Percentiles rank a stretch among this genome's conserved stretches.
Evolutionary conservation across 73 alveolate species (phyloP).

Genomic region (Symbiodinium pilosum): DNA sequence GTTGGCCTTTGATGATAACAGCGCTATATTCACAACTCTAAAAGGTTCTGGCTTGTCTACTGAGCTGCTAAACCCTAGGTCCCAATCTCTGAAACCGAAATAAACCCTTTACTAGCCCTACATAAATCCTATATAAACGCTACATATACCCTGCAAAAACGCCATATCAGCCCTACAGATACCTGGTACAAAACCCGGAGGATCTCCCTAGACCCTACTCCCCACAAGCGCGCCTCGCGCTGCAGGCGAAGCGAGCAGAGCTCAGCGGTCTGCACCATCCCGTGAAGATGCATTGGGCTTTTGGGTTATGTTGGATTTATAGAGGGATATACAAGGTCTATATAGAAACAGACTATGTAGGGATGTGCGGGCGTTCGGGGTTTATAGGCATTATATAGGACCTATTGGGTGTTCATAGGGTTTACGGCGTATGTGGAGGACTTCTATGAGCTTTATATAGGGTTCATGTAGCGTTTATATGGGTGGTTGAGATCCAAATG

Average conservation of each 20-base stretch:
- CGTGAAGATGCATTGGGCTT: no score
- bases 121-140: neutral
- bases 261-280: neutral
- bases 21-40: neutral
- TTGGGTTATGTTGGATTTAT: no score
- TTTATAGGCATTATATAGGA: neutral
- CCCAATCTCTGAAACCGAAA: neutral
- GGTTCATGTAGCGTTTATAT: no score
- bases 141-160: neutral
- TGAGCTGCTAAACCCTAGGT: no score
- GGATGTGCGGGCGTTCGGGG: neutral
- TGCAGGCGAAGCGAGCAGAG: conserved; percentile 5
- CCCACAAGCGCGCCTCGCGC: neutral
- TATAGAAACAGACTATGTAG: neutral
- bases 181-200: no score
- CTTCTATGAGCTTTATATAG: neutral
- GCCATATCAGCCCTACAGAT: no score
- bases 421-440: neutral
- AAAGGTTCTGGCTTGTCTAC: no score
- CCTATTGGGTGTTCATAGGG: neutral
- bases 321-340: no score
- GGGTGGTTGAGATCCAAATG: no score
- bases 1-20: no score
- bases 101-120: neutral
- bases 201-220: neutral